phyloP scores from a whole-genome alignment of 495 filamentous ascomycete species.

The Podospora tetraspora region DNA sequence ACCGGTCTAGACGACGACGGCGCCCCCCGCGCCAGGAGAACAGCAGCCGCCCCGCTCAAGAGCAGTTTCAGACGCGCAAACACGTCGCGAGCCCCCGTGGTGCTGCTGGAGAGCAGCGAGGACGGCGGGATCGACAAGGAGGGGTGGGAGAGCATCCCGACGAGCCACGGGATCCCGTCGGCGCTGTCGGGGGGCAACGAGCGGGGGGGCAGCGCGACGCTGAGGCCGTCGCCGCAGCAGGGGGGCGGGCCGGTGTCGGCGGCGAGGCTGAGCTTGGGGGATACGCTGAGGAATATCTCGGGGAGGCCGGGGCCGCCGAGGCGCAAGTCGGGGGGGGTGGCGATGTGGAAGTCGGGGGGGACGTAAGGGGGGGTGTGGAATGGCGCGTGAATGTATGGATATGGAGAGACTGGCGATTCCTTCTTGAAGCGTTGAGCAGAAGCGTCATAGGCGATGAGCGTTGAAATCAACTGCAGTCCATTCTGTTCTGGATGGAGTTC shows the following conservation, averaged over 20 bases:
- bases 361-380: background rate
- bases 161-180: conserved; percentile 15
- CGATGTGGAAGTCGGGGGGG: conserved; percentile 21
- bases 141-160: conserved; percentile 34
- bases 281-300: conserved; percentile 37
- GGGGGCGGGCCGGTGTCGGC: conserved; percentile 37
- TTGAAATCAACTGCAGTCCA: background rate
- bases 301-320: conserved; percentile 22
- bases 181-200: background rate
- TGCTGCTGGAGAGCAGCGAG: conserved; percentile 1
- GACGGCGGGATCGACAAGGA: conserved; percentile 27
- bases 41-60: conserved; percentile 1
- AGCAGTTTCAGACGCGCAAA: background rate
- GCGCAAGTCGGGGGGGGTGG: conserved; percentile 24
- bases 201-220: no score
- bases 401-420: background rate
- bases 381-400: background rate
- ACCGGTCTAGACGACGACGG: conserved; percentile 13
- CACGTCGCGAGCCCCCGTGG: background rate
- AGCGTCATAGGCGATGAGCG: background rate
- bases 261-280: conserved; percentile 42
- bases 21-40: background rate
- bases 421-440: background rate
- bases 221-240: conserved; percentile 10
- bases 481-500: background rate